Evolutionary conservation across 1,284 basidiomycete genomes (phyloP).

Genomic region (Tranzscheliella williamsii): DNA sequence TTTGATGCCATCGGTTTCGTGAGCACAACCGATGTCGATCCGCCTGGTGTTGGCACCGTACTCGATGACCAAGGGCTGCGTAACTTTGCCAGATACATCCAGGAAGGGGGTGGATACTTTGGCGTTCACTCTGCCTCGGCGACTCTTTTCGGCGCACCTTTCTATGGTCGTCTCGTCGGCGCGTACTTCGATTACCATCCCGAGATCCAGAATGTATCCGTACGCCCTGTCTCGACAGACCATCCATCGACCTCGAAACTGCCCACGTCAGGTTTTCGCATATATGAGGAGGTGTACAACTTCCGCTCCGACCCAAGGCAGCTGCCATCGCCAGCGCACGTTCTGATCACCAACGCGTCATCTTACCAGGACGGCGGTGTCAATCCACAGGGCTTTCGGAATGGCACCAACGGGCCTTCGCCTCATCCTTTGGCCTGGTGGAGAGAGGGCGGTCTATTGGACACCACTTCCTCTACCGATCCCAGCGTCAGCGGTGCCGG

Average conservation of each 20-base stretch:
- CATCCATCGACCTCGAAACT: constrained; percentile 38
- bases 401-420: constrained; percentile 71
- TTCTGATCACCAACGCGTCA: constrained; percentile 43
- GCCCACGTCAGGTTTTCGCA: constrained; percentile 13
- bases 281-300: constrained; percentile 68
- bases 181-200: constrained; percentile 79
- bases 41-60: constrained; percentile 63
- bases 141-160: constrained; percentile 70
- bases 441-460: constrained; percentile 68
- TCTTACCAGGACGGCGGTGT: constrained; percentile 32
- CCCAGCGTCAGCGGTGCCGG: constrained; percentile 25
- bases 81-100: constrained; percentile 71
- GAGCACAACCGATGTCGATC: constrained; percentile 69
- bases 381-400: constrained; percentile 63
- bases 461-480: constrained; percentile 12
- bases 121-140: constrained; percentile 74
- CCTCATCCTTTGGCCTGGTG: constrained; percentile 70
- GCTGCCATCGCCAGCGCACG: constrained; percentile 54
- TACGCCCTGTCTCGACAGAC: constrained; percentile 7
- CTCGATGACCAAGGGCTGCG: constrained; percentile 69
- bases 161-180: constrained; percentile 66
- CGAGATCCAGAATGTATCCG: constrained; percentile 66
- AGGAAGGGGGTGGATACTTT: constrained; percentile 73
- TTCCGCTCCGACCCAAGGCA: constrained; percentile 75
- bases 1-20: constrained; percentile 68